Conservation (phyloP, 1,284 basidiomycete genomes). For the Trichosporon sp. region DNA sequence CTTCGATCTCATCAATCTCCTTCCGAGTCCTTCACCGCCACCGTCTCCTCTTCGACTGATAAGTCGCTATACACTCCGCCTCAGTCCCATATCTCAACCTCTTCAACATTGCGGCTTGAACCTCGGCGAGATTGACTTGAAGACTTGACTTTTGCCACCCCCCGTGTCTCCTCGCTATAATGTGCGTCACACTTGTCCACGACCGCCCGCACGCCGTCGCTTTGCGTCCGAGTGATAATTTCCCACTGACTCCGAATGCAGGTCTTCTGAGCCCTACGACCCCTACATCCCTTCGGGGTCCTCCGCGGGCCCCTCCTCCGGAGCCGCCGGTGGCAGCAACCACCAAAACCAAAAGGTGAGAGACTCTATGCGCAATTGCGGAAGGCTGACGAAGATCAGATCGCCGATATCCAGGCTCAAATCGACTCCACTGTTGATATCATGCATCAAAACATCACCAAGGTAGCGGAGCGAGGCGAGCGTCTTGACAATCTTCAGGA, state of each 20-base stretch:
- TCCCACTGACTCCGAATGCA: constrained; percentile 8
- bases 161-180: background rate
- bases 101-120: background rate
- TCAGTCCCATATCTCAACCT: background rate
- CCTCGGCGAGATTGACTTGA: background rate
- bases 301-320: constrained; percentile 44
- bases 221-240: background rate
- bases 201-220: background rate
- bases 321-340: constrained; percentile 12
- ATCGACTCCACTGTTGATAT: constrained; percentile 93
- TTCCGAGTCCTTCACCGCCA: background rate
- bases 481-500: constrained; percentile 89
- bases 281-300: constrained; percentile 82
- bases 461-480: constrained; percentile 89
- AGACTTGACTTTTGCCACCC: background rate
- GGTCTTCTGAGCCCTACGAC: constrained; percentile 75
- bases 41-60: background rate
- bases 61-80: background rate
- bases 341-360: constrained; percentile 57
- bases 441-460: constrained; percentile 94
- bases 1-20: background rate
- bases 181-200: background rate
- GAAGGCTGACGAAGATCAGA: constrained; percentile 50
- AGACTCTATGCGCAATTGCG: background rate
- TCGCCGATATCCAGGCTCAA: constrained; percentile 84